These are phyloP conservation scores for Spergularia azorica DNA, from an alignment of 179 eudicot species.

Conservation along the genomic window DNA sequence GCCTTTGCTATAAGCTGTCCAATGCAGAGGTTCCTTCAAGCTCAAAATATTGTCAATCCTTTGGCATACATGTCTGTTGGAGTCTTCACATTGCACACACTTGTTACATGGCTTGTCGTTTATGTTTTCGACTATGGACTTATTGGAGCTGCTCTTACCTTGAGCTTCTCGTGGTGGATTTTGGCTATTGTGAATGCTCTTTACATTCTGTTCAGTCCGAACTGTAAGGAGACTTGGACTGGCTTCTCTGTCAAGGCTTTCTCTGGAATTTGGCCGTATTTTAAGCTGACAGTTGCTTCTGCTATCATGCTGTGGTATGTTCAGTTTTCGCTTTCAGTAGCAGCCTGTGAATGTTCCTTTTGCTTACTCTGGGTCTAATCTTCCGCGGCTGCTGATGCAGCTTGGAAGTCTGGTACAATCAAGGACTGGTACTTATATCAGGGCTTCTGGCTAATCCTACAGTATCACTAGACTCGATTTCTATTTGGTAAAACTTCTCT, in stretches of 20 bases:
- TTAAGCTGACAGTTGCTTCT: constrained; percentile 64
- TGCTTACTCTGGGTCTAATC: constrained; percentile 13
- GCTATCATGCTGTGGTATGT: constrained; percentile 71
- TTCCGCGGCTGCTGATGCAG: constrained; percentile 24
- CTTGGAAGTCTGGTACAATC: constrained; percentile 69
- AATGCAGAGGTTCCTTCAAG: constrained; percentile 62
- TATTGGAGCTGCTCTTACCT: constrained; percentile 58
- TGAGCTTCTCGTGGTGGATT: constrained; percentile 69
- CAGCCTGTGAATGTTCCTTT: background rate
- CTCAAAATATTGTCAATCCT: constrained; percentile 77
- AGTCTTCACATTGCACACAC: constrained; percentile 48
- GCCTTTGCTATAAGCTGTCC: constrained; percentile 69
- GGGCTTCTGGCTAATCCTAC: constrained; percentile 65
- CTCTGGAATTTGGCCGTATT: constrained; percentile 59
- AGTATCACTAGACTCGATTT: constrained; percentile 57
- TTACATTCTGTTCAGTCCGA: constrained; percentile 45
- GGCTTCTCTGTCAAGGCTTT: constrained; percentile 50
- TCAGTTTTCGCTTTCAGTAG: background rate
- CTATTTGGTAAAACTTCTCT: constrained; percentile 49
- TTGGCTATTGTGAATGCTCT: constrained; percentile 43
- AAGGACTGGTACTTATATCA: constrained; percentile 66
- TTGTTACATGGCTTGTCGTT: constrained; percentile 57
- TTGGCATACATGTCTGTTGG: constrained; percentile 61
- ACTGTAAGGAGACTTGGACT: constrained; percentile 59
- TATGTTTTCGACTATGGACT: constrained; percentile 55